These are phyloP conservation scores for Saccharomyces hybrid DNA, from an alignment of 1,139 yeast species.

Conservation along the genomic window DNA sequence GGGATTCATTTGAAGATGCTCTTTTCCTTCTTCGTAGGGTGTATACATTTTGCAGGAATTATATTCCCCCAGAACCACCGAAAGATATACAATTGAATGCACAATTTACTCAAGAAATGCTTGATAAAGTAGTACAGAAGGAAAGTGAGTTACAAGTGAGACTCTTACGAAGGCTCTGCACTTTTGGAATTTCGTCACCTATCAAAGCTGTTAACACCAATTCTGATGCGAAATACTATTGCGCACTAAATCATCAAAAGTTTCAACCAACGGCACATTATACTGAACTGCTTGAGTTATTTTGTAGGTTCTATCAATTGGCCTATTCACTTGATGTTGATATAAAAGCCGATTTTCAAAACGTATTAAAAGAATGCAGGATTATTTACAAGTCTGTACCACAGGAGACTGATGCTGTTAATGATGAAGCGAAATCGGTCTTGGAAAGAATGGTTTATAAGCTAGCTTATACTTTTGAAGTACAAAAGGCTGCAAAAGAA, in stretches of 20 bases:
- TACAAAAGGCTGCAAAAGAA: conserved; percentile 26
- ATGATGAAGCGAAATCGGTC: conserved; percentile 25
- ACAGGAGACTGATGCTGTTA: conserved; percentile 25
- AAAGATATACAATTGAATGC: conserved; percentile 13
- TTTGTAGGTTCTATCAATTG: conserved; percentile 18
- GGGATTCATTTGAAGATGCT: conserved; percentile 30
- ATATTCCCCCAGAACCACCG: conserved; percentile 39
- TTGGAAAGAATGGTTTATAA: conserved; percentile 35
- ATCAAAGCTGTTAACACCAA: conserved; percentile 25
- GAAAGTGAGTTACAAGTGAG: conserved; percentile 25
- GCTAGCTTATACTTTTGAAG: conserved; percentile 33
- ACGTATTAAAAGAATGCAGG: conserved; percentile 18
- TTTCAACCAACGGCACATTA: conserved; percentile 6
- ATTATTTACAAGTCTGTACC: conserved; percentile 25
- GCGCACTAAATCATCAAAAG: conserved; percentile 7
- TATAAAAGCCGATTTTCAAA: conserved; percentile 38
- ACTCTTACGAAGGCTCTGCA: conserved; percentile 38
- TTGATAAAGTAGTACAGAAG: conserved; percentile 23
- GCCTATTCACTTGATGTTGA: conserved; percentile 45
- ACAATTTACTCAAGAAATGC: conserved; percentile 40
- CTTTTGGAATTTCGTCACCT: conserved; percentile 40
- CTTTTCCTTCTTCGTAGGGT: conserved; percentile 54
- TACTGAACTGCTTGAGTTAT: conserved; percentile 26
- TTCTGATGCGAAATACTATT: conserved; percentile 15
- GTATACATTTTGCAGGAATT: conserved; percentile 64